Conservation (phyloP, 306 rosid genomes). For the Astragalus membranaceus region DNA sequence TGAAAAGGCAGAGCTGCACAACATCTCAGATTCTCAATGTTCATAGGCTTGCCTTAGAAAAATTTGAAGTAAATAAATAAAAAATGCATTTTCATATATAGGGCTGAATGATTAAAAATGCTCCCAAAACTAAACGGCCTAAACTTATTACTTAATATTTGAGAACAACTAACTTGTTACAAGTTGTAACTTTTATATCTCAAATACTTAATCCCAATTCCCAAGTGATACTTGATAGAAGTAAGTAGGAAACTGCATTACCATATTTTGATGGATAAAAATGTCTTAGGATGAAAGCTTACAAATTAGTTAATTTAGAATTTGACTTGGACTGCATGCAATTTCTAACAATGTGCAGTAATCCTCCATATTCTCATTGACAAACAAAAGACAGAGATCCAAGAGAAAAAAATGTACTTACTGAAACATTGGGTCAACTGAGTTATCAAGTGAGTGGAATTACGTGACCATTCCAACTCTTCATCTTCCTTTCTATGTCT, state of each 20-base stretch:
- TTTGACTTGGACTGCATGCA: not conserved
- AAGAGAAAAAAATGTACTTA: slow-evolving; percentile 41
- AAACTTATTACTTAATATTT: not conserved
- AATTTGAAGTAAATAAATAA: not conserved
- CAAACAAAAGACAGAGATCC: not conserved
- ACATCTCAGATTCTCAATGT: not conserved
- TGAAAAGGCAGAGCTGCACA: not conserved
- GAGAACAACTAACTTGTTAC: no score
- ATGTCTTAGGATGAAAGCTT: no score
- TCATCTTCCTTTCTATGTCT: slow-evolving; percentile 53
- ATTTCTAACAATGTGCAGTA: slow-evolving; percentile 2
- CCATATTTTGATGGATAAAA: not conserved
- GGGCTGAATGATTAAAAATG: not conserved
- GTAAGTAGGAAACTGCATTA: not conserved
- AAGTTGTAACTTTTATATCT: no score
- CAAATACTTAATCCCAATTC: no score
- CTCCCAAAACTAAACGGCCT: not conserved
- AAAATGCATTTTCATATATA: not conserved
- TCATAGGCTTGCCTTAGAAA: not conserved
- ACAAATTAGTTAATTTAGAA: not conserved
- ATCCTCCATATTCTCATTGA: not conserved
- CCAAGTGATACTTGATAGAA: not conserved
- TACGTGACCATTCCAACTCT: slow-evolving; percentile 68
- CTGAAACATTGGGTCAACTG: slow-evolving; percentile 84
- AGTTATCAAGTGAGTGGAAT: slow-evolving; percentile 68